Evolutionary conservation across 306 rosid genomes (phyloP).

Genomic region (Senna tora): DNA sequence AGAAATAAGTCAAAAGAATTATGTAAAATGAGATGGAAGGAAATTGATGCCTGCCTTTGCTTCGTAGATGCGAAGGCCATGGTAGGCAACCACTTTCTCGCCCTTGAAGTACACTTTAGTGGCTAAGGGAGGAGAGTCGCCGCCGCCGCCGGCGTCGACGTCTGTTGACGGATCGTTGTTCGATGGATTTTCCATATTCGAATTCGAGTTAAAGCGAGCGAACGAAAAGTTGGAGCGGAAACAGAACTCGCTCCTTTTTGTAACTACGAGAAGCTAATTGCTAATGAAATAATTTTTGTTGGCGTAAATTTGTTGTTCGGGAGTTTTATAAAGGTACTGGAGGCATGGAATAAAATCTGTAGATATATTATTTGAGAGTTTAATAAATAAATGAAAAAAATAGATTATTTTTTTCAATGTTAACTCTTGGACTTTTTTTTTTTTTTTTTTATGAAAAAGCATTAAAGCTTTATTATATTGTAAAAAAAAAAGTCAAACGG

Average conservation of each 20-base stretch:
- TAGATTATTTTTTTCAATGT: too few relatives aligned
- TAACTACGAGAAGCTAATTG: too few relatives aligned
- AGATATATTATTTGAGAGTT: too few relatives aligned
- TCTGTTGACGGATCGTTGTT: conserved; percentile 69
- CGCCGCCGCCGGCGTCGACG: conserved; percentile 76
- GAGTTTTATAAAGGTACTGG: too few relatives aligned
- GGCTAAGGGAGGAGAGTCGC: conserved; percentile 54
- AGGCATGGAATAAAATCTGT: too few relatives aligned
- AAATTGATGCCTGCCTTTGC: conserved; percentile 78
- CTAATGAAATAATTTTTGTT: too few relatives aligned
- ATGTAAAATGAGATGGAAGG: not conserved
- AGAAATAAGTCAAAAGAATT: not conserved
- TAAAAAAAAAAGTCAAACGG: too few relatives aligned
- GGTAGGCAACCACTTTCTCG: conserved; percentile 89
- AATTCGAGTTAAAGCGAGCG: conserved; percentile 25
- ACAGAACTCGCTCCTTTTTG: conserved; percentile 24
- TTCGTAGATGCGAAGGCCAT: conserved; percentile 93
- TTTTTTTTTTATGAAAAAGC: too few relatives aligned
- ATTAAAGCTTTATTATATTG: too few relatives aligned
- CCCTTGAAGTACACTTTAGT: conserved; percentile 62
- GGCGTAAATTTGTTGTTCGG: too few relatives aligned
- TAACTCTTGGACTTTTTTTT: too few relatives aligned
- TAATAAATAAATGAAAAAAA: too few relatives aligned
- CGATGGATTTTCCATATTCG: conserved; percentile 73
- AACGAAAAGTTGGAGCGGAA: conserved; percentile 27